phyloP scores from a whole-genome alignment of 108 stramenopile species.

The Skeletonema menzelii region DNA sequence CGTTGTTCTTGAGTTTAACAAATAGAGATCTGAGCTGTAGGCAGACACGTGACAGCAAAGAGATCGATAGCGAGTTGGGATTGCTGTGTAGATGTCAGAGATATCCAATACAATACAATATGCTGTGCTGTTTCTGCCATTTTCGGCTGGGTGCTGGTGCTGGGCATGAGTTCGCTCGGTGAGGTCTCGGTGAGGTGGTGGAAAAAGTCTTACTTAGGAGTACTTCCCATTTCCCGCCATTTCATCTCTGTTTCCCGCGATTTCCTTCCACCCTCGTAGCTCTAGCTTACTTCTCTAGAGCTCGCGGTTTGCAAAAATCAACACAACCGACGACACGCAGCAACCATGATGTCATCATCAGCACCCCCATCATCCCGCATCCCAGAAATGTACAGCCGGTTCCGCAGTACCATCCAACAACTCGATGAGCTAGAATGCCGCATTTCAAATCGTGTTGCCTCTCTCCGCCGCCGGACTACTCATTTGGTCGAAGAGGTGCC shows the following conservation, averaged over 20 bases:
- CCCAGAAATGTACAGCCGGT: conserved; percentile 10
- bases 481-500: conserved; percentile 53
- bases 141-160: neutral
- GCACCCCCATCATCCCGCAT: conserved; percentile 30
- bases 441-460: conserved; percentile 55
- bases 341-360: neutral
- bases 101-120: too few relatives aligned
- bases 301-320: too few relatives aligned
- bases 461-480: conserved; percentile 56
- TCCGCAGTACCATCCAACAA: conserved; percentile 23
- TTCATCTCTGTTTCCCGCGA: too few relatives aligned
- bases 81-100: too few relatives aligned
- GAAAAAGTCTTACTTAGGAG: neutral
- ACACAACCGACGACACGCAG: too few relatives aligned
- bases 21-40: neutral
- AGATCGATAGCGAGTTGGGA: neutral
- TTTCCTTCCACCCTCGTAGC: too few relatives aligned
- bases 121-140: neutral
- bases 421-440: conserved; percentile 70
- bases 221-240: too few relatives aligned
- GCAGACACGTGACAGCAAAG: neutral
- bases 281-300: too few relatives aligned
- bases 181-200: neutral
- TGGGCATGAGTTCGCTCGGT: too few relatives aligned
- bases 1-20: too few relatives aligned